Conservation (phyloP, 1,139 yeast species). For the Yamadazyma epiphylla region DNA sequence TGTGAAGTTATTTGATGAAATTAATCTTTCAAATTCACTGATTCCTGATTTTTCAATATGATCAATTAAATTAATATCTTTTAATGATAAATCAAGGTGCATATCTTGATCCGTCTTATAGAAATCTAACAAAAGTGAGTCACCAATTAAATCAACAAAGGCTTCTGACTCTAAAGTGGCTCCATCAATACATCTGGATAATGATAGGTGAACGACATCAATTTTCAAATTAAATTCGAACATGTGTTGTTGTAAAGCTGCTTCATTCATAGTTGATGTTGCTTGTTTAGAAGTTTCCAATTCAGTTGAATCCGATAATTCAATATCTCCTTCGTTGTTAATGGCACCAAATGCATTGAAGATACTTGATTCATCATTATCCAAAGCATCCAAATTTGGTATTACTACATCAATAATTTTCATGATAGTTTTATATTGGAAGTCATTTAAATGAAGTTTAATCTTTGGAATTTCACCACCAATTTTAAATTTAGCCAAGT, state of each 20-base stretch:
- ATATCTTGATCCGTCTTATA: conserved; percentile 58
- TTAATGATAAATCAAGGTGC: conserved; percentile 62
- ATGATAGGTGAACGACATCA: conserved; percentile 55
- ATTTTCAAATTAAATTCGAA: conserved; percentile 73
- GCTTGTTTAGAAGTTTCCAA: not conserved
- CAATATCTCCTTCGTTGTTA: conserved; percentile 16
- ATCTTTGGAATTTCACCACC: conserved; percentile 81
- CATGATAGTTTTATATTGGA: conserved; percentile 86
- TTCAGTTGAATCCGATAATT: conserved; percentile 3
- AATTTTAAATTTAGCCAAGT: conserved; percentile 67
- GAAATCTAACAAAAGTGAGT: conserved; percentile 57
- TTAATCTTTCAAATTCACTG: conserved; percentile 61
- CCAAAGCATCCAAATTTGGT: conserved; percentile 50
- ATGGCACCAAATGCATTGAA: conserved; percentile 32
- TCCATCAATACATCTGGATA: conserved; percentile 66
- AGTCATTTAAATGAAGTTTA: conserved; percentile 73
- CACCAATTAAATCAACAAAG: conserved; percentile 70
- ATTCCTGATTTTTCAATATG: conserved; percentile 63
- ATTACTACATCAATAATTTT: conserved; percentile 66
- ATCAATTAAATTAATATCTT: conserved; percentile 70
- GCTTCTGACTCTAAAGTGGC: conserved; percentile 60
- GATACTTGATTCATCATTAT: conserved; percentile 27
- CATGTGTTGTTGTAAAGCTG: conserved; percentile 45
- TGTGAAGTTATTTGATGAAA: conserved; percentile 59
- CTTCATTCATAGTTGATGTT: conserved; percentile 11